phyloP scores from a whole-genome alignment of 2,329 filamentous ascomycete species.

The Claviceps paspali region DNA sequence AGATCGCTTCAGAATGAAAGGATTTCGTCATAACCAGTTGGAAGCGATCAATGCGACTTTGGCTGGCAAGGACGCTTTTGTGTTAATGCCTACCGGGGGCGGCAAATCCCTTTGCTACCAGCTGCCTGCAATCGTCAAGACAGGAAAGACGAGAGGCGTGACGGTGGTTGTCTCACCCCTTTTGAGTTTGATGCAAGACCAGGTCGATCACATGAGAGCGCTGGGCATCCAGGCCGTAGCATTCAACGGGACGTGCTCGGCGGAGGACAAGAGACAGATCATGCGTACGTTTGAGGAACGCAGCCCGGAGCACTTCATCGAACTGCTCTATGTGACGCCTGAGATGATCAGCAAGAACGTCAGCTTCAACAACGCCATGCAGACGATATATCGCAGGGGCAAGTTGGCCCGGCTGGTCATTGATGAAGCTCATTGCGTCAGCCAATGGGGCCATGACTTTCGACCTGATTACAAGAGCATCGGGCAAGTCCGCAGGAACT shows the following conservation, averaged over 20 bases:
- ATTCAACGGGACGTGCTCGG: conserved; percentile 62
- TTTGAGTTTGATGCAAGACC: conserved; percentile 93
- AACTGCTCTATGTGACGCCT: conserved; percentile 87
- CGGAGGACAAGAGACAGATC: conserved; percentile 48
- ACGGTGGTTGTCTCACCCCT: conserved; percentile 92
- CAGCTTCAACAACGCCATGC: conserved; percentile 49
- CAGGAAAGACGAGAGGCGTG: conserved; percentile 69
- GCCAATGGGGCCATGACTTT: conserved; percentile 98
- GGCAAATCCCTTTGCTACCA: conserved; percentile 97
- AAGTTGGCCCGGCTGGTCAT: conserved; percentile 86
- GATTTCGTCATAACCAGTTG: conserved; percentile 81
- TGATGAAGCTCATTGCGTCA: conserved; percentile 98
- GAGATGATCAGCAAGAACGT: conserved; percentile 86
- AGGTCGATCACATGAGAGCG: conserved; percentile 66
- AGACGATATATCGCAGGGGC: conserved; percentile 49
- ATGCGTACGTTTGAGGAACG: conserved; percentile 45
- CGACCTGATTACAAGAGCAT: conserved; percentile 87
- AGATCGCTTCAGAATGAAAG: conserved; percentile 67
- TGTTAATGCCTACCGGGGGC: conserved; percentile 94
- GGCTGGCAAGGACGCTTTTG: conserved; percentile 74
- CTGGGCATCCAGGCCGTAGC: conserved; percentile 65
- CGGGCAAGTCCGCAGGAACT: conserved; percentile 55
- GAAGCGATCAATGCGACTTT: conserved; percentile 94
- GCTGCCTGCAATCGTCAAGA: conserved; percentile 68
- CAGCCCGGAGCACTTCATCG: conserved; percentile 60